These are phyloP conservation scores for Chamaecrista fasciculata DNA, from an alignment of 306 rosid species.

Conservation along the genomic window DNA sequence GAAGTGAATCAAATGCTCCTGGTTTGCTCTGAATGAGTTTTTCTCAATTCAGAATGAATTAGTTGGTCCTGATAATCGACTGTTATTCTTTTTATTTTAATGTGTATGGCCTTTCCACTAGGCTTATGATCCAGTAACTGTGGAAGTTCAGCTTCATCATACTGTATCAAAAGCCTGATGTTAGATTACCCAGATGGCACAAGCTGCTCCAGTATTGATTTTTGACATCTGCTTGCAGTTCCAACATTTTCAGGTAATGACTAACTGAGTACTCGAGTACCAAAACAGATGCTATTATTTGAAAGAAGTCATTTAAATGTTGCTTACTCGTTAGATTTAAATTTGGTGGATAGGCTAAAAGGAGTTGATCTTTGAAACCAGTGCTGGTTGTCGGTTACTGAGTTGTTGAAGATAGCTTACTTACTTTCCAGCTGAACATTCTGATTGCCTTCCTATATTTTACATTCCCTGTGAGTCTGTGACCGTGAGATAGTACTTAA, in stretches of 20 bases:
- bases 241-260: background rate
- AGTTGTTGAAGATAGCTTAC: constrained; percentile 72
- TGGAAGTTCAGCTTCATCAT: background rate
- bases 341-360: constrained; percentile 38
- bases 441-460: background rate
- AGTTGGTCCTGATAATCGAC: background rate
- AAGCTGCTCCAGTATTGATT: background rate
- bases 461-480: background rate
- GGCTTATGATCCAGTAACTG: background rate
- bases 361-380: constrained; percentile 30
- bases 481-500: background rate
- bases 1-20: constrained; percentile 28
- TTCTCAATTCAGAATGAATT: background rate
- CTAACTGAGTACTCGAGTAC: background rate
- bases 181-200: background rate
- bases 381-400: constrained; percentile 18
- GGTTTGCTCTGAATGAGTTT: background rate
- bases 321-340: constrained; percentile 19
- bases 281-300: background rate
- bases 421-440: constrained; percentile 45
- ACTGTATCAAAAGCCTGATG: background rate
- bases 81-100: background rate
- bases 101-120: background rate
- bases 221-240: background rate
- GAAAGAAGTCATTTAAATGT: background rate